Evolutionary conservation across 2,329 filamentous ascomycete species (phyloP).

Genomic region (Neonectria punicea): DNA sequence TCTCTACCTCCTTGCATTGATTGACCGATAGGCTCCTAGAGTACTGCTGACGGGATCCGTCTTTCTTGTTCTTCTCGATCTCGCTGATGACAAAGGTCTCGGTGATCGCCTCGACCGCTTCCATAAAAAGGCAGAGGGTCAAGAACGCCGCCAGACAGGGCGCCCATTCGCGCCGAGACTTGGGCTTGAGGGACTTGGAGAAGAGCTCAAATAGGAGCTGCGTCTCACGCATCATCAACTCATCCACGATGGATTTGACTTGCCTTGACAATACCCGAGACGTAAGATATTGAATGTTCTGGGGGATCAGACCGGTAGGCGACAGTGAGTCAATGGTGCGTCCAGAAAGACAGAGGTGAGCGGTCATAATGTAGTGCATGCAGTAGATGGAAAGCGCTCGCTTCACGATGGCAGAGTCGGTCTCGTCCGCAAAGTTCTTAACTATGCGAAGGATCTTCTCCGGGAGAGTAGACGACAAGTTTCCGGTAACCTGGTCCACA

Average conservation of each 20-base stretch:
- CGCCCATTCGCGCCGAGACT: constrained; percentile 64
- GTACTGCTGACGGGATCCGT: constrained; percentile 50
- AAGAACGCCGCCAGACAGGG: constrained; percentile 67
- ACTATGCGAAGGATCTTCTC: constrained; percentile 58
- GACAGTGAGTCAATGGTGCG: constrained; percentile 55
- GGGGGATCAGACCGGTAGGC: constrained; percentile 55
- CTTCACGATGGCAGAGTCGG: constrained; percentile 62
- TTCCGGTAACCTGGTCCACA: constrained; percentile 61
- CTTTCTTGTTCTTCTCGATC: constrained; percentile 60
- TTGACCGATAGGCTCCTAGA: constrained; percentile 57
- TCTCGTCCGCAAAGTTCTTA: constrained; percentile 58
- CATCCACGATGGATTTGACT: constrained; percentile 66
- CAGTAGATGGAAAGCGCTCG: constrained; percentile 65
- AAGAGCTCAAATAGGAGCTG: constrained; percentile 63
- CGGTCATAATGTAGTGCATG: constrained; percentile 67
- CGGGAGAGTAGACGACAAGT: constrained; percentile 58
- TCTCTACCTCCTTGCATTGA: constrained; percentile 63
- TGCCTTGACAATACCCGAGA: constrained; percentile 66
- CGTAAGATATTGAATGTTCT: constrained; percentile 58
- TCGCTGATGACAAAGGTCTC: constrained; percentile 63
- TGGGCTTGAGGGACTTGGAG: constrained; percentile 64
- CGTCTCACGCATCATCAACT: constrained; percentile 63
- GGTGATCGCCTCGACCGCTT: constrained; percentile 63
- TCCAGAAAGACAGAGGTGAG: constrained; percentile 63
- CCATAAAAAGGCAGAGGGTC: constrained; percentile 68